Percentiles rank a stretch among this genome's conserved stretches.
These are phyloP conservation scores for Nematocida minor DNA, from an alignment of 371 early-diverging fungal species.

Conservation along the genomic window DNA sequence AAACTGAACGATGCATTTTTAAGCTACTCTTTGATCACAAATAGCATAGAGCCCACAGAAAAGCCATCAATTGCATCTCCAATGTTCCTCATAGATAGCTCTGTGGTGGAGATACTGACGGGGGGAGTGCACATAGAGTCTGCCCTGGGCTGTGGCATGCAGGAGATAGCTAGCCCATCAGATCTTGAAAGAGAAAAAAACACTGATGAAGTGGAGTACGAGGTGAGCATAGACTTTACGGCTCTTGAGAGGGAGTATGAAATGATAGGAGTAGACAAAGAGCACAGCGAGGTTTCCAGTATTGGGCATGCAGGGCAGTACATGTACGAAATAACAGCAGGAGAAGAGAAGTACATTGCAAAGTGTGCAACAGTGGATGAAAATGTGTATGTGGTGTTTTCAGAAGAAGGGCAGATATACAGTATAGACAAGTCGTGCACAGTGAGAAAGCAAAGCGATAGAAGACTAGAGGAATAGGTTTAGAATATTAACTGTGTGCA, in stretches of 20 bases:
- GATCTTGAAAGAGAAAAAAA: background rate
- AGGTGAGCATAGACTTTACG: background rate
- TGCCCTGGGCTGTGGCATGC: background rate
- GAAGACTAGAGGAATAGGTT: background rate
- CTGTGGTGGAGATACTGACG: slow-evolving; percentile 1
- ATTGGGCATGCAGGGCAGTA: background rate
- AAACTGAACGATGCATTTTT: background rate
- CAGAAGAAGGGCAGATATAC: background rate
- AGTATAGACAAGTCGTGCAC: slow-evolving; percentile 11
- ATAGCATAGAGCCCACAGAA: background rate
- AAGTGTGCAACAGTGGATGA: slow-evolving; percentile 14
- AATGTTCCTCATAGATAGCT: background rate
- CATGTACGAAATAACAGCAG: background rate
- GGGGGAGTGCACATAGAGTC: background rate
- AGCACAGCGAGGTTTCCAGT: background rate
- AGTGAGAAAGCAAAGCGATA: slow-evolving; percentile 7
- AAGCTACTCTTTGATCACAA: background rate
- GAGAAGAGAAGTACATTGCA: background rate
- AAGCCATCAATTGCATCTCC: background rate
- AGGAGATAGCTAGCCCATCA: background rate
- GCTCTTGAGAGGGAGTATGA: background rate
- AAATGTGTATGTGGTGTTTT: background rate
- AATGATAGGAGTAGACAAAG: slow-evolving; percentile 3
- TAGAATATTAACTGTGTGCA: too few species aligned
- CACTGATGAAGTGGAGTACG: background rate